A percentile compares a stretch with the other conserved stretches of the same genome.
phyloP scores from a whole-genome alignment of 164 flowering plant species.

The Cinnamomum micranthum region DNA sequence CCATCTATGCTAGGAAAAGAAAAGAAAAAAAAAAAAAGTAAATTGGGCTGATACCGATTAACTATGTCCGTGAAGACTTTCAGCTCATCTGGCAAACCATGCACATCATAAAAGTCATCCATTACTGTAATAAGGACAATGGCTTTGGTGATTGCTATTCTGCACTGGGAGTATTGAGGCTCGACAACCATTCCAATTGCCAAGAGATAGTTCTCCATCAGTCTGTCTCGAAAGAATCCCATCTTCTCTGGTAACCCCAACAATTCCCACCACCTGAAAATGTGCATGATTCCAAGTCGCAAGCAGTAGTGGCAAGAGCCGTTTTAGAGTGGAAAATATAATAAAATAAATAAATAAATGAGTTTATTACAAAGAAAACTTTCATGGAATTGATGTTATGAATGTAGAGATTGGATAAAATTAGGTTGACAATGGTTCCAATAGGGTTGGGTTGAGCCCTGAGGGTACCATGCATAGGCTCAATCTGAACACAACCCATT shows the following conservation, averaged over 20 bases:
- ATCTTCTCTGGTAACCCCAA: neutral
- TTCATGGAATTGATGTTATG: neutral
- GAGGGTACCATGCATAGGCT: neutral
- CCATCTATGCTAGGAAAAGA: too few species aligned
- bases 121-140: neutral
- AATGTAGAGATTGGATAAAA: neutral
- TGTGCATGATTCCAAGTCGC: too few species aligned
- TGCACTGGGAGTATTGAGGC: neutral
- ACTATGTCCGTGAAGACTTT: constrained; percentile 12
- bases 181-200: neutral
- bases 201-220: neutral
- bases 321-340: neutral
- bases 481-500: too few species aligned
- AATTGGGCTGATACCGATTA: neutral
- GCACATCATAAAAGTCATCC: constrained; percentile 8
- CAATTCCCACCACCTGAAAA: neutral
- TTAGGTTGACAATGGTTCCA: neutral
- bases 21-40: too few species aligned
- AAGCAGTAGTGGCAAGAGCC: too few species aligned
- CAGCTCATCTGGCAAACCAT: constrained; percentile 7
- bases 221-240: neutral
- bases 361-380: neutral
- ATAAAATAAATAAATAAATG: neutral
- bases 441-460: neutral
- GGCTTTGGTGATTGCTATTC: neutral